Conservation (phyloP, 192 early-diverging fungal species). For the Entomortierella beljakovae region DNA sequence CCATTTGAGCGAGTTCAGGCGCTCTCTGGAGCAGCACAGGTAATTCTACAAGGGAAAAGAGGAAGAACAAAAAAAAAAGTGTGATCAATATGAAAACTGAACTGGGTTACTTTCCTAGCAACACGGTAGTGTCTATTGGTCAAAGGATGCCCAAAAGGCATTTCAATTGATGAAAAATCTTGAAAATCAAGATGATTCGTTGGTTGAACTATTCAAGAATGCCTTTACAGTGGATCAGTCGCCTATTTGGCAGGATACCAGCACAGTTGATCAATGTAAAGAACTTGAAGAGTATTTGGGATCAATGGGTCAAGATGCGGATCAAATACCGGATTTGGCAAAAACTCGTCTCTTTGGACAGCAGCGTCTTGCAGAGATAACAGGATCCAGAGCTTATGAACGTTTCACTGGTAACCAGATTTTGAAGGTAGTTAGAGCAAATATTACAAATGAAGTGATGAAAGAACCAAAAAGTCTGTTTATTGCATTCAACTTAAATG, state of each 20-base stretch:
- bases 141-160: slow-evolving; percentile 52
- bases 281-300: slow-evolving; percentile 72
- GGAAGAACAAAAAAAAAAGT: background rate
- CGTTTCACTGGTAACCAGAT: slow-evolving; percentile 85
- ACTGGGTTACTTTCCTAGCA: slow-evolving; percentile 61
- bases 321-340: background rate
- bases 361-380: slow-evolving; percentile 68
- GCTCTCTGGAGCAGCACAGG: slow-evolving; percentile 80
- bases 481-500: too few species aligned
- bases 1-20: slow-evolving; percentile 56
- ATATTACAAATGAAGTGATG: slow-evolving; percentile 23
- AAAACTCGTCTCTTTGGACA: slow-evolving; percentile 50
- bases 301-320: background rate
- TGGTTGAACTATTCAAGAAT: slow-evolving; percentile 50
- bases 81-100: background rate
- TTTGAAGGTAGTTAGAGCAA: slow-evolving; percentile 61
- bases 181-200: background rate
- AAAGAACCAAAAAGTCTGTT: background rate
- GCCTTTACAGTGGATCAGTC: slow-evolving; percentile 69
- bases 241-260: slow-evolving; percentile 89
- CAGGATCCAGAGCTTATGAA: slow-evolving; percentile 84
- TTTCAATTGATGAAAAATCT: slow-evolving; percentile 55
- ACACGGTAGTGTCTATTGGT: slow-evolving; percentile 90
- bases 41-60: slow-evolving; percentile 18
- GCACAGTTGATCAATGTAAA: slow-evolving; percentile 72